Conservation (phyloP, 495 filamentous ascomycete species). For the Recurvomyces mirabilis region DNA sequence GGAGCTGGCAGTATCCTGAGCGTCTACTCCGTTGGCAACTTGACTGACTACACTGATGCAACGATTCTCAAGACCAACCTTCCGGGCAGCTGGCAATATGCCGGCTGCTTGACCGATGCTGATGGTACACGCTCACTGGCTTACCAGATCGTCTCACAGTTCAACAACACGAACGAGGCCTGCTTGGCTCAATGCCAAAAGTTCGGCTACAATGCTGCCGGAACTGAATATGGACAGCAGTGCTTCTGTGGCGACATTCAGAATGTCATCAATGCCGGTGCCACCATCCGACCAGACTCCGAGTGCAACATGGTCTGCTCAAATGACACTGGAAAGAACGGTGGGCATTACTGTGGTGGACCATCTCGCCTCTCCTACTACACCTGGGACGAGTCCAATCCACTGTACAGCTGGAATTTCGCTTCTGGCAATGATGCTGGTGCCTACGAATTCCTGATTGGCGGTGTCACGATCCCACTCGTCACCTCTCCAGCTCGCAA, state of each 20-base stretch:
- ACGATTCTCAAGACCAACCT: not conserved
- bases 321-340: not conserved
- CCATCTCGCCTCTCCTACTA: not conserved
- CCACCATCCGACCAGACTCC: not conserved
- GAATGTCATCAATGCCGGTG: conserved; percentile 2
- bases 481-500: not conserved
- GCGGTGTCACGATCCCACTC: not conserved
- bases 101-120: not conserved
- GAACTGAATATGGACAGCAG: conserved; percentile 1
- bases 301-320: conserved; percentile 1
- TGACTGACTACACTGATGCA: not conserved
- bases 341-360: not conserved
- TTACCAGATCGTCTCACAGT: not conserved
- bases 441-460: not conserved
- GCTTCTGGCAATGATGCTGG: not conserved
- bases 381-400: not conserved
- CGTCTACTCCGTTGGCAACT: not conserved
- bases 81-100: not conserved
- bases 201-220: not conserved
- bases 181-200: not conserved
- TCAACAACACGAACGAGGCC: not conserved
- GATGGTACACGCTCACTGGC: not conserved
- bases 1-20: conserved; percentile 3
- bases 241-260: not conserved
- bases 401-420: not conserved